Percentiles rank a stretch among this genome's conserved stretches.
Evolutionary conservation across 163 green algal genomes (phyloP).

Genomic region (Smithsoniella earleae): DNA sequence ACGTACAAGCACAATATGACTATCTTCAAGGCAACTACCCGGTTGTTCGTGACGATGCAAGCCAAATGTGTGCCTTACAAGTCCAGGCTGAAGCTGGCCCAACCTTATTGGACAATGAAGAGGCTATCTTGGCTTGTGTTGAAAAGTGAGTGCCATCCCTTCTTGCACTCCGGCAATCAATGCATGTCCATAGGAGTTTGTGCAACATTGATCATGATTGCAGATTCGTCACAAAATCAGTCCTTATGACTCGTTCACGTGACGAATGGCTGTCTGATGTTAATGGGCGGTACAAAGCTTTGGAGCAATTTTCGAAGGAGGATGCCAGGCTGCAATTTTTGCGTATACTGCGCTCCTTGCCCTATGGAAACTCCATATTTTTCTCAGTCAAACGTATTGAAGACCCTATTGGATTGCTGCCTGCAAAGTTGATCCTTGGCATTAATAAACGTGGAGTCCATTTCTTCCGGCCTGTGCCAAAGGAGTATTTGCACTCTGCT

Average conservation of each 20-base stretch:
- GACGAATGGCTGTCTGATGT: constrained; percentile 40
- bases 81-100: constrained; percentile 48
- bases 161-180: background rate
- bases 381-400: constrained; percentile 82
- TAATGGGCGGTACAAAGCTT: constrained; percentile 46
- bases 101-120: constrained; percentile 48
- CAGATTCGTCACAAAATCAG: constrained; percentile 28
- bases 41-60: constrained; percentile 83
- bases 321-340: constrained; percentile 83
- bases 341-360: constrained; percentile 83
- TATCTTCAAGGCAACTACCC: constrained; percentile 93
- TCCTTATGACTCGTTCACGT: constrained; percentile 35
- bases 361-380: constrained; percentile 82
- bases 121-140: constrained; percentile 53
- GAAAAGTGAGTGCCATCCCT: constrained; percentile 48
- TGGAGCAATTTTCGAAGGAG: constrained; percentile 76
- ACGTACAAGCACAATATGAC: constrained; percentile 89
- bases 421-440: constrained; percentile 83
- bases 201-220: too few relatives aligned
- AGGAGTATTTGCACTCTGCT: constrained; percentile 94
- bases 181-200: background rate
- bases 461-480: constrained; percentile 90
- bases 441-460: constrained; percentile 96
- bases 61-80: constrained; percentile 56
- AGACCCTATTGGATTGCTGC: constrained; percentile 93